A percentile compares a stretch with the other conserved stretches of the same genome.
These are phyloP conservation scores for Acacia crassicarpa DNA, from an alignment of 306 rosid species.

Conservation along the genomic window DNA sequence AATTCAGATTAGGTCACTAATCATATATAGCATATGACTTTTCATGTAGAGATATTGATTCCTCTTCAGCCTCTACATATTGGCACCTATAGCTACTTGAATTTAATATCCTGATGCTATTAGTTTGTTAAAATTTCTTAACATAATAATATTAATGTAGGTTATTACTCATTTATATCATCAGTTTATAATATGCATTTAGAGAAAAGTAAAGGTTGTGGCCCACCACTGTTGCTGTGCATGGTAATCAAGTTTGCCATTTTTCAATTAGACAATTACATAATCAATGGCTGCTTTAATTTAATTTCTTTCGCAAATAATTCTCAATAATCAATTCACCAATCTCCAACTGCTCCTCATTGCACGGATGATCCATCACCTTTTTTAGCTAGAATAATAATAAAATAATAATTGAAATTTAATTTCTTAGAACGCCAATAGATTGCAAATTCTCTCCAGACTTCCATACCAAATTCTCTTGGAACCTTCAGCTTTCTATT, in stretches of 20 bases:
- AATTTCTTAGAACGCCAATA: not conserved
- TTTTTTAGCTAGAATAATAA: slow-evolving; percentile 30
- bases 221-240: not conserved
- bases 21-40: no score
- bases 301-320: not conserved
- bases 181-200: not conserved
- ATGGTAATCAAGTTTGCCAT: slow-evolving; percentile 24
- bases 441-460: not conserved
- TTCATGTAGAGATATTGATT: no score
- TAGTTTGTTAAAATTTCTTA: not conserved
- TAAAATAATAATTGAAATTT: not conserved
- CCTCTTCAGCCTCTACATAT: not conserved
- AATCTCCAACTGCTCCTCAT: slow-evolving; percentile 38
- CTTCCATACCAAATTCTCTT: slow-evolving; percentile 5
- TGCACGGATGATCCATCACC: slow-evolving; percentile 22
- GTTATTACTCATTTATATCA: not conserved
- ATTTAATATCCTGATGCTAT: not conserved
- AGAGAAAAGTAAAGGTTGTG: not conserved
- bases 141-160: not conserved
- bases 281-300: slow-evolving; percentile 3
- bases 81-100: not conserved
- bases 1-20: no score
- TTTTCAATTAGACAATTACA: slow-evolving; percentile 5
- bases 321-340: slow-evolving; percentile 4
- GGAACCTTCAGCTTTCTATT: not conserved